These are phyloP conservation scores for Colletotrichum camelliae DNA, from an alignment of 2,329 filamentous ascomycete genomes.

Conservation along the genomic window DNA sequence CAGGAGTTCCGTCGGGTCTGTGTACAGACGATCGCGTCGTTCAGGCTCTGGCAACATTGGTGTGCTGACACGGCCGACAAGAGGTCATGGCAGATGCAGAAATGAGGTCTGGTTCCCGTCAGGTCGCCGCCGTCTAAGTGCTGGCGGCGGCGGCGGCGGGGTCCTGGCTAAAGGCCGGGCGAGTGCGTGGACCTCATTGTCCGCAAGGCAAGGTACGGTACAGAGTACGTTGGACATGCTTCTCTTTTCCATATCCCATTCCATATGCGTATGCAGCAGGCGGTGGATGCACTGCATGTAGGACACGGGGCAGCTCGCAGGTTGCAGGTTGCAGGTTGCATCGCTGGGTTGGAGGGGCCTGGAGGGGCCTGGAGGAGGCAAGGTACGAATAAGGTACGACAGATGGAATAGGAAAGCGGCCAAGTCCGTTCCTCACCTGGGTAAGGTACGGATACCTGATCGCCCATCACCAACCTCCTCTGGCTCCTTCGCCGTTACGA, in stretches of 20 bases:
- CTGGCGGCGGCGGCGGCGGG: not conserved
- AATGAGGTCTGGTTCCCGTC: not conserved
- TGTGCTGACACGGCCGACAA: not conserved
- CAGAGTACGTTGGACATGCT: not conserved
- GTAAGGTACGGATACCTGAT: not conserved
- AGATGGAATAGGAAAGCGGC: not conserved
- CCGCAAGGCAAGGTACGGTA: no score
- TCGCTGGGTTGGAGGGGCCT: not conserved
- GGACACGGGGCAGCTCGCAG: slow-evolving; percentile 12
- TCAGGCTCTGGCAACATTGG: not conserved
- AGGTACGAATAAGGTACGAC: not conserved
- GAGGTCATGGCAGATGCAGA: not conserved
- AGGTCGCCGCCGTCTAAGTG: not conserved
- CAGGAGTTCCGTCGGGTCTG: not conserved
- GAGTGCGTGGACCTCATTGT: not conserved
- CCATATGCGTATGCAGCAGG: not conserved
- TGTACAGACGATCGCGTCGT: not conserved
- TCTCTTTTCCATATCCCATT: not conserved
- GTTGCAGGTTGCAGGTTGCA: not conserved
- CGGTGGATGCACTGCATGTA: not conserved
- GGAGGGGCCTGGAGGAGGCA: not conserved
- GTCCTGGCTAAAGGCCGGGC: not conserved
- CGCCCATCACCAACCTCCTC: not conserved
- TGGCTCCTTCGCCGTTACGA: not conserved
- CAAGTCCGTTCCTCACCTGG: not conserved